Evolutionary conservation across 495 filamentous ascomycete species (phyloP).

Genomic region (Neurospora sp.): DNA sequence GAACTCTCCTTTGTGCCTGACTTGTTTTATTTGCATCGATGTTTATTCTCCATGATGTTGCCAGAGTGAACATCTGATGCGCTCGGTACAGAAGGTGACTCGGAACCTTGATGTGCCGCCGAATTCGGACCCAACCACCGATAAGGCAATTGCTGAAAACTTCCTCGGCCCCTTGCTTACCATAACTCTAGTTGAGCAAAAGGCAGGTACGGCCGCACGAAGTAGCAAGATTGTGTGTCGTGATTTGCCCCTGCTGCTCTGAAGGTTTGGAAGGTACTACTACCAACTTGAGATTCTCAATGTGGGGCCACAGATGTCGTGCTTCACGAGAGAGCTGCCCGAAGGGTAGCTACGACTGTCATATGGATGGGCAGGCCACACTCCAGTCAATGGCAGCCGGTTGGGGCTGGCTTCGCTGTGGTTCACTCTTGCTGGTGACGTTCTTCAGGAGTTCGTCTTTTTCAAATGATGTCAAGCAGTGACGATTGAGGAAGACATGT

Average conservation of each 20-base stretch:
- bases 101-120: not conserved
- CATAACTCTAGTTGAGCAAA: not conserved
- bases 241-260: not conserved
- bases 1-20: not conserved
- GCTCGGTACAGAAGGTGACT: not conserved
- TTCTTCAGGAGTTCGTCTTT: not conserved
- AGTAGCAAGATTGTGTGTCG: not conserved
- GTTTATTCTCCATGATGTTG: not conserved
- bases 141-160: not conserved
- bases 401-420: not conserved
- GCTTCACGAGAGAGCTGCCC: not conserved
- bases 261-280: no score
- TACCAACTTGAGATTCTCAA: not conserved
- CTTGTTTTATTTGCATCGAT: not conserved
- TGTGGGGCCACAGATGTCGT: not conserved
- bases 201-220: not conserved
- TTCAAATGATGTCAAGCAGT: not conserved
- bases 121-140: not conserved
- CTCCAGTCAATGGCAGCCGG: not conserved
- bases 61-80: not conserved
- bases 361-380: not conserved
- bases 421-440: not conserved
- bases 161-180: not conserved
- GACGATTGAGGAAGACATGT: not conserved
- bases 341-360: not conserved